Conservation (phyloP, 2,329 filamentous ascomycete species). For the Neonectria coccinea region DNA sequence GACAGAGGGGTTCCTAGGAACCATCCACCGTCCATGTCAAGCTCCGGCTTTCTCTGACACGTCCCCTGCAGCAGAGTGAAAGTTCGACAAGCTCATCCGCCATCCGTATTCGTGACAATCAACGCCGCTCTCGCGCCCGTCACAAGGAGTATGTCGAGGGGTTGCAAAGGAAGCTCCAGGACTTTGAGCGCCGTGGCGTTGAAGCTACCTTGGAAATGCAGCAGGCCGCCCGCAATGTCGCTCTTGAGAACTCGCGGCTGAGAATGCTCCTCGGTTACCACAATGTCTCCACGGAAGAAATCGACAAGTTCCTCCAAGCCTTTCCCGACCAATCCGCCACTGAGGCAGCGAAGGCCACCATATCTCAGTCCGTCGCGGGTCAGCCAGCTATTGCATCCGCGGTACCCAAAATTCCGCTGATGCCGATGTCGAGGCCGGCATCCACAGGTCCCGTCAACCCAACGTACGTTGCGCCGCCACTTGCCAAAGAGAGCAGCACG, state of each 20-base stretch:
- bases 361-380: constrained; percentile 31
- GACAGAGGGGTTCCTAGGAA: constrained; percentile 22
- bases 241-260: constrained; percentile 60
- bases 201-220: constrained; percentile 67
- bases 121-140: constrained; percentile 64
- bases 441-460: constrained; percentile 35
- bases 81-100: constrained; percentile 49
- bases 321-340: constrained; percentile 50
- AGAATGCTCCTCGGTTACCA: constrained; percentile 55
- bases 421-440: constrained; percentile 36
- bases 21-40: constrained; percentile 23
- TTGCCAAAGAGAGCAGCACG: constrained; percentile 39
- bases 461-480: constrained; percentile 27
- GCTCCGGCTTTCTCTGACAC: constrained; percentile 36
- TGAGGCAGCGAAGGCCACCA: constrained; percentile 45
- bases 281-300: constrained; percentile 53
- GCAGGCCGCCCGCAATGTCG: constrained; percentile 62
- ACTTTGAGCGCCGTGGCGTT: constrained; percentile 61
- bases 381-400: constrained; percentile 25
- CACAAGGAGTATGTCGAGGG: constrained; percentile 62
- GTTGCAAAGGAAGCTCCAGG: constrained; percentile 59
- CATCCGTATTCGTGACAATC: constrained; percentile 62
- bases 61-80: constrained; percentile 42
- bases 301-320: constrained; percentile 55
- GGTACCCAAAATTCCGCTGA: constrained; percentile 38